Base-by-base conservation (phyloP, 192 early-diverging fungal species). In the Dimargaris xerosporica region DNA sequence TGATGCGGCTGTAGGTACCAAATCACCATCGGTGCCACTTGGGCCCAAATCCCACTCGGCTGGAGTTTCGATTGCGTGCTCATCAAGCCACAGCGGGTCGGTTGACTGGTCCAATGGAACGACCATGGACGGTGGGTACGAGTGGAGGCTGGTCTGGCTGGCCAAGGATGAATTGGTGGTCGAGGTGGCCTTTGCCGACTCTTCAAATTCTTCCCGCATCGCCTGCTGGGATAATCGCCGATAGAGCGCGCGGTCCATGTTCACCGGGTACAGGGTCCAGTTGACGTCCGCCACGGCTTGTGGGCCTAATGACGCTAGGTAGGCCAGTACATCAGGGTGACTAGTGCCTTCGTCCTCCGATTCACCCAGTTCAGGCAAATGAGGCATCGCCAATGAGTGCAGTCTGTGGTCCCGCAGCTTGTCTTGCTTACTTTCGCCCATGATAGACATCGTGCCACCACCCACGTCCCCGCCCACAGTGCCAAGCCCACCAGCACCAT, bases 221-320 rank as follows among this genome's bases (percentile, higher is more conserved):
- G 13, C 13, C 16, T 59, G 31, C 23, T 11, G 28, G 15, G 56
- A 59, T 23, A 59, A 34, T 7, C 6, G 30, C 12, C 56, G 56
- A 34, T 59, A 59, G 12, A 59, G 3, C 5, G 16, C 41, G 3
- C 23, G 29, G 41, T 59, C 39, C 56, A 59, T 59, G 23, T 59
- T 59, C 4, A 59, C 56, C 1, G 56, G 30, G 41, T 59, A 41
- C 16, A 34, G 56, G 17, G 41, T 6, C 56, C 56, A 59, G 15
- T 39, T 28, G 26, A 41, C 10, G 19, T 59, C 56, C 16, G 29
- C 41, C 6, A 19, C 34, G 30, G 1, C 28, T 7, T 59, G 56
- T 17, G 54, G 29, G 2, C 28, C 23, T 23, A 50, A 7, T 7
- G 47, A 50, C 17, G 47, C 7, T 50, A 50, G 47, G 25, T 21